Evolutionary conservation across 2,329 filamentous ascomycete species (phyloP), one percentile per base, ranked within the genome.

Genomic region (Aspergillus oerlinghausenensis): DNA sequence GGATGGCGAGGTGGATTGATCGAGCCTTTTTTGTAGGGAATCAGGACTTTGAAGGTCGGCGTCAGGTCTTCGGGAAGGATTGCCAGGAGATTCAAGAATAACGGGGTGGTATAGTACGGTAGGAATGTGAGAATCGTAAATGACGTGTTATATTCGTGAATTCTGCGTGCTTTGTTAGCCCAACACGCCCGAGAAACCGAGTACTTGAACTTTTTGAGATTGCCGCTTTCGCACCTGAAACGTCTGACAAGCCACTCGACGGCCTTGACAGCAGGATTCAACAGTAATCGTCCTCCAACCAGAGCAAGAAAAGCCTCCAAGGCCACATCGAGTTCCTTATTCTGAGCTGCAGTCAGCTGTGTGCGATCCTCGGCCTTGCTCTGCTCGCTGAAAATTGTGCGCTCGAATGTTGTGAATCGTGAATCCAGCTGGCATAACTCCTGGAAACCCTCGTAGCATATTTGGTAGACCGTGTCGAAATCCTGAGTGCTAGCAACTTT

Each of bases 211-310:
- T 32, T 29, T n/a, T 38, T 29, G 42, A 29, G 23, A n/a, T 10
- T 23, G 11, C 35, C 26, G 32, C 21, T 26, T 38, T 65, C 81
- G 60, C 78, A 95, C 91, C 88, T 86, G 69, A 97, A 99, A 67
- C 93, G 83, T 68, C 94, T 82, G 54, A 99, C 84, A 49, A 99
- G 82, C 94, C 94, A 99, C 78, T 99, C 95, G 40, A 97, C 81
- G 17, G 92, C 87, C 75, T 95, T 96, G 54, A 96, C 84, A 0
- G 90, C 91, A 43, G 94, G 93, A 77, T 88, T 92, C 32, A 99
- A 80, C 61, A 93, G 81, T 63, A 99, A 72, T 43, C 88, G 84
- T 26, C 87, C 85, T 23, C 90, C 88, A 10, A 89, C 86, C 14
- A 97, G 80, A 32, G 87, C 88, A 63, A 99, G 79, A 70, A 97